Percentiles rank a stretch among this genome's conserved stretches.
Evolutionary conservation across 1,139 yeast species (phyloP).

Genomic region (Ogataea hybrid): DNA sequence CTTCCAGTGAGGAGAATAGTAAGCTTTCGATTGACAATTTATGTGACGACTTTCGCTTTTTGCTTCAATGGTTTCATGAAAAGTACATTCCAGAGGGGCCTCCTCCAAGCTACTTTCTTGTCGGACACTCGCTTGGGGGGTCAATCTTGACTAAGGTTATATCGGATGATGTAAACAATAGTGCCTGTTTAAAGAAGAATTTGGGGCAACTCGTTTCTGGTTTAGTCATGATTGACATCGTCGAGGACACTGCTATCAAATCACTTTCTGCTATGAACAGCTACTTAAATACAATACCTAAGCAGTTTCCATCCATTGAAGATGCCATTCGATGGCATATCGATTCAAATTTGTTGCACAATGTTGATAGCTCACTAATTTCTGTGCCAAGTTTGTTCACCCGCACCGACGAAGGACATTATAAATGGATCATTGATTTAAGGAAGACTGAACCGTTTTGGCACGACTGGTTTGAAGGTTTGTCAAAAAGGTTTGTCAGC

Average conservation of each 20-base stretch:
- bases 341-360: constrained; percentile 49
- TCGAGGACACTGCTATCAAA: constrained; percentile 84
- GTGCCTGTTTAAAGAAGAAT: background rate
- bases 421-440: constrained; percentile 65
- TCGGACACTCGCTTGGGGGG: constrained; percentile 96
- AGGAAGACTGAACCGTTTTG: constrained; percentile 62
- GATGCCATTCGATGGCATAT: constrained; percentile 87
- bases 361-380: constrained; percentile 60
- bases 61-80: no score
- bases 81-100: no score
- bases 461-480: constrained; percentile 74
- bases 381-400: constrained; percentile 70
- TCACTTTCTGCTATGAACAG: constrained; percentile 65
- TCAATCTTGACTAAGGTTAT: constrained; percentile 63
- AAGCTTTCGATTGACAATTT: no score
- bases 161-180: constrained; percentile 7
- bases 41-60: no score
- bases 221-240: constrained; percentile 79
- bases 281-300: constrained; percentile 64
- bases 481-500: constrained; percentile 61
- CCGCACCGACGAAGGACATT: constrained; percentile 13
- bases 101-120: no score
- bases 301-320: constrained; percentile 45
- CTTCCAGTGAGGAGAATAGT: no score
- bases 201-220: constrained; percentile 47